Evolutionary conservation across 176 grass and related monocot species (phyloP).

Genomic region (Cocos nucifera): DNA sequence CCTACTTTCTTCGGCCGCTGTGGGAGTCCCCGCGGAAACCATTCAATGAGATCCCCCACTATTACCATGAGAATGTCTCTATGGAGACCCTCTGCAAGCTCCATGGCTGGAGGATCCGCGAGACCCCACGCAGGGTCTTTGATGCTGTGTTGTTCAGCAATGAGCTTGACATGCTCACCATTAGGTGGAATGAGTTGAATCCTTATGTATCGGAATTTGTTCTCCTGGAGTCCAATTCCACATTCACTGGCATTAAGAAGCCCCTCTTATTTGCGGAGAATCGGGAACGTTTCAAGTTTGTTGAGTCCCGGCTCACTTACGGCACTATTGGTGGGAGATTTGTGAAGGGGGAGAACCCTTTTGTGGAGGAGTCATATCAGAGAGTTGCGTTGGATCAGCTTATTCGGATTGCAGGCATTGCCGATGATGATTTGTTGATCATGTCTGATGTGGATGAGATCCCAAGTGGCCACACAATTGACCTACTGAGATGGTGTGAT

Average conservation of each 20-base stretch:
- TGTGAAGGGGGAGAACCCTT: constrained; percentile 5
- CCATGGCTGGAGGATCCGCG: not conserved
- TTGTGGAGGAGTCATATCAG: constrained; percentile 4
- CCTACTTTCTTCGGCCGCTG: constrained; percentile 3
- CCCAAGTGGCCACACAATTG: not conserved
- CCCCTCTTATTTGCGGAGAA: constrained; percentile 1
- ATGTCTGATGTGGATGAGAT: constrained; percentile 10
- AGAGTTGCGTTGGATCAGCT: not conserved
- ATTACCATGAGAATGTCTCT: constrained; percentile 1
- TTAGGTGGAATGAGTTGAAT: not conserved
- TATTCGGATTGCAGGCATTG: not conserved
- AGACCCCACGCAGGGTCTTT: constrained; percentile 1
- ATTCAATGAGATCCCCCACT: not conserved
- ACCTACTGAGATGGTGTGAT: constrained; percentile 1
- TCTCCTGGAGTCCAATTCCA: constrained; percentile 2
- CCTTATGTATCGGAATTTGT: not conserved
- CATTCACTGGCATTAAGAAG: constrained; percentile 3
- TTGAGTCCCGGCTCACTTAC: not conserved
- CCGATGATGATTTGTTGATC: constrained; percentile 3
- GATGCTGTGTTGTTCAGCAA: constrained; percentile 6
- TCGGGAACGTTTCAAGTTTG: not conserved
- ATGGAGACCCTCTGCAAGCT: constrained; percentile 7
- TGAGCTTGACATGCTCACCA: not conserved
- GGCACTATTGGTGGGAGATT: constrained; percentile 1
- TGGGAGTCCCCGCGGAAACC: constrained; percentile 2